A percentile compares a stretch with the other conserved stretches of the same genome.
These are phyloP conservation scores for Chloris gayana DNA, from an alignment of 176 grass and related monocot species.

Conservation along the genomic window DNA sequence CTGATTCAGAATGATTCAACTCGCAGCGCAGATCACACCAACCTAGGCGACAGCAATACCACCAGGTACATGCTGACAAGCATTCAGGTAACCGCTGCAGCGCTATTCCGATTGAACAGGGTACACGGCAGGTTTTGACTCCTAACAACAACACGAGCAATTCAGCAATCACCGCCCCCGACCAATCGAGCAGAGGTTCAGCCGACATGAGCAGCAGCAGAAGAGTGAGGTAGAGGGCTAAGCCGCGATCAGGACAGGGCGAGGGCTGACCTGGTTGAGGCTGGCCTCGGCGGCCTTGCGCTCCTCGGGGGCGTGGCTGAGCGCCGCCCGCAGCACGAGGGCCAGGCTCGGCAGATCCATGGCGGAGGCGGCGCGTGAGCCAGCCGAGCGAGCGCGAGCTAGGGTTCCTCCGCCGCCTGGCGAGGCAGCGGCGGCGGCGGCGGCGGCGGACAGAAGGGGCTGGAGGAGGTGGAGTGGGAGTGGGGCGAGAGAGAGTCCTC, in stretches of 20 bases:
- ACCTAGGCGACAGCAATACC: not conserved
- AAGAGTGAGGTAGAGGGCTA: not conserved
- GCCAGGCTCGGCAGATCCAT: conserved; percentile 86
- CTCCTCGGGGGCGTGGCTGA: conserved; percentile 82
- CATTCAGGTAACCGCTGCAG: not conserved
- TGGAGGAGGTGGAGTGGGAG: not conserved
- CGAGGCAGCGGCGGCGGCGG: not conserved
- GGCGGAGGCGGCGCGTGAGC: not conserved
- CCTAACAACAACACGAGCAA: not conserved
- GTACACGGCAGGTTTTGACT: not conserved
- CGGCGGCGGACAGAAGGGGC: too few relatives aligned
- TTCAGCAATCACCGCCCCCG: not conserved
- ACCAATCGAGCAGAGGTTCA: not conserved
- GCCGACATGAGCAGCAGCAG: not conserved
- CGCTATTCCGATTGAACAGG: not conserved
- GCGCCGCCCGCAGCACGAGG: conserved; percentile 78
- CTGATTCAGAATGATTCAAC: not conserved
- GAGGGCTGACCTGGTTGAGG: conserved; percentile 68
- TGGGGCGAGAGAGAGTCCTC: not conserved
- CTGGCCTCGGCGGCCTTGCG: conserved; percentile 82
- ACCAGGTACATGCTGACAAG: not conserved
- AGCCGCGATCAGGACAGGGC: not conserved
- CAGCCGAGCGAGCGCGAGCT: not conserved
- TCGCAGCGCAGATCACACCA: not conserved
- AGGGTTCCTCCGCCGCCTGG: not conserved